These are phyloP conservation scores for Clonostachys sp. DNA, from an alignment of 2,329 filamentous ascomycete genomes.

Conservation along the genomic window DNA sequence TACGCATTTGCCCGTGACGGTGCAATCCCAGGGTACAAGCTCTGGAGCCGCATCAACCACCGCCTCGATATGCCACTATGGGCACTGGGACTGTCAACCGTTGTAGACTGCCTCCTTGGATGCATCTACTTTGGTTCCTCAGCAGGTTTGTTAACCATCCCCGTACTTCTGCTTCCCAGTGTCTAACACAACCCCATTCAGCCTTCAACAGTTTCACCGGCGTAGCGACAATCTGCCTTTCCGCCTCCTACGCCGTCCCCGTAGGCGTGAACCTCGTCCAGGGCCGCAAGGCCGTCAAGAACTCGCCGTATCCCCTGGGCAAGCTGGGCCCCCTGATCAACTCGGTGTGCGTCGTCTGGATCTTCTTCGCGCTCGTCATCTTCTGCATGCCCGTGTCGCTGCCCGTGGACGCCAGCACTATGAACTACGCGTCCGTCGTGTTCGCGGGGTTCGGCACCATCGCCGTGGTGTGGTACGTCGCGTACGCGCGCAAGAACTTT, in stretches of 20 bases:
- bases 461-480: conserved; percentile 59
- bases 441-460: conserved; percentile 59
- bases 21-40: conserved; percentile 63
- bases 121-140: conserved; percentile 76
- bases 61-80: conserved; percentile 65
- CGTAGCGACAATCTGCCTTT: conserved; percentile 74
- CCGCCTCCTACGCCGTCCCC: conserved; percentile 70
- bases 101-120: conserved; percentile 66
- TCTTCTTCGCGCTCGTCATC: conserved; percentile 62
- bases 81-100: conserved; percentile 63
- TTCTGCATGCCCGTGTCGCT: conserved; percentile 72
- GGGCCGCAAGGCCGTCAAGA: conserved; percentile 58
- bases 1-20: conserved; percentile 74
- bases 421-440: conserved; percentile 66
- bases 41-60: conserved; percentile 64
- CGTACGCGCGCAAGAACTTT: conserved; percentile 58
- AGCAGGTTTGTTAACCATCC: conserved; percentile 24
- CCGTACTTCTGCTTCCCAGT: too few species aligned
- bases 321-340: conserved; percentile 67
- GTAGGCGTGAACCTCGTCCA: conserved; percentile 68
- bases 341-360: conserved; percentile 64
- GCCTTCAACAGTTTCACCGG: conserved; percentile 79
- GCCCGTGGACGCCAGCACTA: conserved; percentile 47
- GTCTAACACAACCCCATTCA: too few species aligned
- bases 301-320: conserved; percentile 66